Evolutionary conservation across 2,329 filamentous ascomycete genomes (phyloP), one percentile per base, ranked within the genome.

Genomic region (Fusarium sp.): DNA sequence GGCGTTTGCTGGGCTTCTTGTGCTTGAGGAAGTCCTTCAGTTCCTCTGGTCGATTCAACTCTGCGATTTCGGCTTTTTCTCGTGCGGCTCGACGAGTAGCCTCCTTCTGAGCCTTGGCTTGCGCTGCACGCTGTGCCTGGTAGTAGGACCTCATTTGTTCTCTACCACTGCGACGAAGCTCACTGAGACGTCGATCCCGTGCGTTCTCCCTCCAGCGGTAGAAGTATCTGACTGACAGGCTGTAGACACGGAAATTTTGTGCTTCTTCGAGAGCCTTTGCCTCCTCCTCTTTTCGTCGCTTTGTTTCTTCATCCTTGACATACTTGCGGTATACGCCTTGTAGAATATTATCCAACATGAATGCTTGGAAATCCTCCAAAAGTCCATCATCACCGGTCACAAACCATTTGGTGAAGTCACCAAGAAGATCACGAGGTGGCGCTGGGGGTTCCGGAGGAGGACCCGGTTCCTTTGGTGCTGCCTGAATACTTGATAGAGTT

Each of bases 191-290:
- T 18, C 81, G 82, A 45, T 83, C 80, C 14, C 86, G 81, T 10
- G 84, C 85, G 39, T 78, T 81, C 15, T 84, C 75, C 49, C 82
- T 84, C 87, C 87, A 90, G 18, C 80, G 80, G 69, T 88, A 88
- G 63, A 89, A 88, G 74, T 81, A 89, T 48, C 84, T 87, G 61
- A 88, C 78, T 14, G 80, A 78, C 31, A 89, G 78, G 56, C 81
- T 87, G 72, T 86, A 84, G 5, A 69, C 72, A 38, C 84, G 81
- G 68, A 85, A 87, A n/a, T 79, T 76, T 17, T 81, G 78, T 15
- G 86, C 86, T 54, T 85, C 78, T 4, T 80, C 81, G 76, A 85
- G 44, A 72, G 84, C 72, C 65, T 75, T 71, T 18, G 82, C 81
- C 40, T 88, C 85, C 69, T 87, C 85, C 58, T 87, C 85, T 46